Percentiles rank a stretch among this genome's conserved stretches.
Evolutionary conservation across 768 basidiomycete species (phyloP).

Genomic region (Tulasnella sp.): DNA sequence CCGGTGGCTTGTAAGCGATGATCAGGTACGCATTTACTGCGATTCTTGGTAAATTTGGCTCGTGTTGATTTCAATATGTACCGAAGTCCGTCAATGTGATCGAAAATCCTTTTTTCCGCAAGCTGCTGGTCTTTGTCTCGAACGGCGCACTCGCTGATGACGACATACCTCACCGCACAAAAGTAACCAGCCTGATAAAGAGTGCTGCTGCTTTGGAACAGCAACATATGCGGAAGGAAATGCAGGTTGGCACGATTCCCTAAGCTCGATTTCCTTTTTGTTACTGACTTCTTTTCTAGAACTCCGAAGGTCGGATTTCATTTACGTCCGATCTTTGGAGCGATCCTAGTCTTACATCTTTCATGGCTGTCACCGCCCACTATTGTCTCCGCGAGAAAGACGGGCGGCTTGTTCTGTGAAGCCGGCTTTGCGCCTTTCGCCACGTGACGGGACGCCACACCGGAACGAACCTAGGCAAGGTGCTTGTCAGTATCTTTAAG

Average conservation of each 20-base stretch:
- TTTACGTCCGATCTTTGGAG: conserved; percentile 10
- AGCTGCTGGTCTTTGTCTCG: background rate
- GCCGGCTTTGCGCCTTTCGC: background rate
- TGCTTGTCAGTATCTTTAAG: background rate
- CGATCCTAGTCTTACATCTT: background rate
- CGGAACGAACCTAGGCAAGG: background rate
- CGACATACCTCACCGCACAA: background rate
- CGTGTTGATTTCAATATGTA: background rate
- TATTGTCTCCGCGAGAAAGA: background rate
- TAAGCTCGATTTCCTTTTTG: background rate
- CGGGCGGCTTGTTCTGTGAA: background rate
- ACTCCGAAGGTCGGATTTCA: background rate
- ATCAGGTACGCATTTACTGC: background rate
- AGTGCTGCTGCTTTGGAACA: background rate
- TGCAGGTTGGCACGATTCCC: background rate
- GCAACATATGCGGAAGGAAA: background rate
- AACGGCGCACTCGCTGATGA: background rate
- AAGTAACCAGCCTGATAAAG: background rate
- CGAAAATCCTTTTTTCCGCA: background rate
- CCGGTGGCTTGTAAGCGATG: background rate
- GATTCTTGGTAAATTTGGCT: too few species aligned
- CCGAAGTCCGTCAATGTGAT: background rate
- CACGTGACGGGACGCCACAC: background rate
- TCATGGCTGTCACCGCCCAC: conserved; percentile 7
- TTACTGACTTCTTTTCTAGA: background rate